A percentile compares a stretch with the other conserved stretches of the same genome.
phyloP scores from a whole-genome alignment of 805 yeast genomes.

The Starmera amethionina region DNA sequence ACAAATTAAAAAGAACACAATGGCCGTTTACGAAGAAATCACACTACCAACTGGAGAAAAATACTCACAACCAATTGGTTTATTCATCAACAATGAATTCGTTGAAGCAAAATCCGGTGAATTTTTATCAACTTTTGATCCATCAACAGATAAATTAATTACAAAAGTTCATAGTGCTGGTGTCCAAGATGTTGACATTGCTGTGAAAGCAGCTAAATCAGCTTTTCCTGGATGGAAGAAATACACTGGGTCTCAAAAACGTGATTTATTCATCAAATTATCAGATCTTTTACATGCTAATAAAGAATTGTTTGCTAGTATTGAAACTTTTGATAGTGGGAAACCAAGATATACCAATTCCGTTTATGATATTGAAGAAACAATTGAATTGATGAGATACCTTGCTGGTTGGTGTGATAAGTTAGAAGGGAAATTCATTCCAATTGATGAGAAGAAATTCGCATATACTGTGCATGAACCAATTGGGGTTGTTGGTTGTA shows the following conservation, averaged over 20 bases:
- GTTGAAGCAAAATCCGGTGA: constrained; percentile 42
- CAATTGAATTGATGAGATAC: constrained; percentile 47
- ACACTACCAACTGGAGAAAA: constrained; percentile 57
- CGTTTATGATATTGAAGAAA: constrained; percentile 47
- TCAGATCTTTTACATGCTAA: constrained; percentile 41
- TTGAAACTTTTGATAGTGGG: constrained; percentile 54
- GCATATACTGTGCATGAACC: constrained; percentile 46
- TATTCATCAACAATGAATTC: constrained; percentile 68
- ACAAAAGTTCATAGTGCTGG: constrained; percentile 42
- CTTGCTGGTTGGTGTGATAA: constrained; percentile 74
- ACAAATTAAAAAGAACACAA: background rate
- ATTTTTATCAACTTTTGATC: constrained; percentile 30
- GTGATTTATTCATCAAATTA: constrained; percentile 36
- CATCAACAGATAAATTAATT: constrained; percentile 43
- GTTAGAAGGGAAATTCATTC: constrained; percentile 53
- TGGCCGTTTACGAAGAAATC: constrained; percentile 19
- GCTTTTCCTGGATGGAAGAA: constrained; percentile 44
- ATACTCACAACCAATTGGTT: constrained; percentile 66
- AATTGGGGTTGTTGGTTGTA: constrained; percentile 41
- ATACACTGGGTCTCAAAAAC: constrained; percentile 34
- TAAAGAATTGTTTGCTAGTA: constrained; percentile 39
- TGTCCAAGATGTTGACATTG: constrained; percentile 41
- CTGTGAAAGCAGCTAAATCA: constrained; percentile 41
- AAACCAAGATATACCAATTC: constrained; percentile 45
- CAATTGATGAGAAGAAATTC: constrained; percentile 45